Evolutionary conservation across 2,329 filamentous ascomycete genomes (phyloP).

Genomic region (Penicillium sp.): DNA sequence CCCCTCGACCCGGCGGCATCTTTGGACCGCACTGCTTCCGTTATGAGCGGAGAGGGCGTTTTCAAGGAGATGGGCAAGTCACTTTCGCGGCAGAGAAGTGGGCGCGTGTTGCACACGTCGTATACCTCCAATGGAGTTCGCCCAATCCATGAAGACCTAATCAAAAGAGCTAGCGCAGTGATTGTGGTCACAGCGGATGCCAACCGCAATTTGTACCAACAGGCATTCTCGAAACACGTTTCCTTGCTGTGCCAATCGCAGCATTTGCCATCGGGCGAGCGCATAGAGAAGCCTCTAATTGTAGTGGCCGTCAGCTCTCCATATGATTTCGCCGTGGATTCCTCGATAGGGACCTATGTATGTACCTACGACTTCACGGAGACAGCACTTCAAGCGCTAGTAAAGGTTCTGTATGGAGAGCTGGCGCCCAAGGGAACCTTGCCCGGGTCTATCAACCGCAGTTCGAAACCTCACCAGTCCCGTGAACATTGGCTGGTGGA

Average conservation of each 20-base stretch:
- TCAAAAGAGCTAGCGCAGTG: constrained; percentile 79
- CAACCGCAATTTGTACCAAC: constrained; percentile 87
- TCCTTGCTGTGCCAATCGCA: constrained; percentile 73
- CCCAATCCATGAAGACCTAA: constrained; percentile 87
- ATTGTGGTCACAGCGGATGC: constrained; percentile 90
- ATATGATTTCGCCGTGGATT: constrained; percentile 93
- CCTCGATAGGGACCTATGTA: constrained; percentile 81
- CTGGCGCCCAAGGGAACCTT: constrained; percentile 51
- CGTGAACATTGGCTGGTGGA: constrained; percentile 94
- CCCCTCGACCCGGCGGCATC: constrained; percentile 51
- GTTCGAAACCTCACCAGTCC: constrained; percentile 80
- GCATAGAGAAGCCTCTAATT: constrained; percentile 70
- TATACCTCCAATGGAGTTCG: constrained; percentile 91
- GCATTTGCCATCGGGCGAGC: constrained; percentile 35
- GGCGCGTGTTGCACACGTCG: constrained; percentile 84
- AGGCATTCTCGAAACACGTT: constrained; percentile 91
- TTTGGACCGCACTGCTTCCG: constrained; percentile 53
- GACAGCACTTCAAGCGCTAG: constrained; percentile 76
- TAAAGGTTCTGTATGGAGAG: constrained; percentile 78
- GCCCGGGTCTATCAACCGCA: constrained; percentile 73
- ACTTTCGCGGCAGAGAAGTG: constrained; percentile 76
- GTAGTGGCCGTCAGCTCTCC: constrained; percentile 92
- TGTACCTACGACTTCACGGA: constrained; percentile 97
- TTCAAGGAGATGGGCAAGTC: constrained; percentile 85
- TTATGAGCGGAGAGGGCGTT: constrained; percentile 89